These are phyloP conservation scores for Leccinum fuscescens DNA, from an alignment of 1,284 basidiomycete species.

Conservation along the genomic window DNA sequence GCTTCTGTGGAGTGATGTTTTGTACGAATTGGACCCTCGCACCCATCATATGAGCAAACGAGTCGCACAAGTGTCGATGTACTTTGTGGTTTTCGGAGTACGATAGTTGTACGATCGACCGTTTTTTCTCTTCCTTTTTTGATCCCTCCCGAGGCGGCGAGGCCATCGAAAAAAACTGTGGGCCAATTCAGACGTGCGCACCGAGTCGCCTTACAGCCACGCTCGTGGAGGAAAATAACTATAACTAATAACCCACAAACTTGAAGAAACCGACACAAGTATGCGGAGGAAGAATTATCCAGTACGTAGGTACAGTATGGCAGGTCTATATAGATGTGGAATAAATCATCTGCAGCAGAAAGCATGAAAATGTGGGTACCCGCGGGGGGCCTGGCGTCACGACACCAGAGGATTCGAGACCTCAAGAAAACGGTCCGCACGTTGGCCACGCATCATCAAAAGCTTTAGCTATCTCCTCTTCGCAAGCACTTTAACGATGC, in stretches of 20 bases:
- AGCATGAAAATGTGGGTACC: neutral
- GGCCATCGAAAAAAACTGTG: neutral
- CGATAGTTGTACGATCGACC: too few relatives aligned
- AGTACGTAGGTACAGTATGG: neutral
- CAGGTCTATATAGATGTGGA: neutral
- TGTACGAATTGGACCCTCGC: too few relatives aligned
- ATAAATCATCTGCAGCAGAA: neutral
- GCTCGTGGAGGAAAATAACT: neutral
- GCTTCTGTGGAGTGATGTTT: too few relatives aligned
- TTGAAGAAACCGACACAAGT: neutral
- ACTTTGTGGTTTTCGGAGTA: too few relatives aligned
- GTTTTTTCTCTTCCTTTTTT: too few relatives aligned
- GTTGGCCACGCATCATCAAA: neutral
- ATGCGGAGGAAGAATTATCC: neutral
- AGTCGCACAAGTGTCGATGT: too few relatives aligned
- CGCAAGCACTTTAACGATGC: slow-evolving; percentile 68
- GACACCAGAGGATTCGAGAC: neutral
- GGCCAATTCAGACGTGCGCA: neutral
- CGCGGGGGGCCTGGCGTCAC: neutral
- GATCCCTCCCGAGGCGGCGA: too few relatives aligned
- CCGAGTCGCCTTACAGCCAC: neutral
- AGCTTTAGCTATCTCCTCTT: slow-evolving; percentile 39
- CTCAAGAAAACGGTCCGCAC: neutral
- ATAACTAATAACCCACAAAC: neutral
- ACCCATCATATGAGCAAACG: too few relatives aligned